Percentiles rank a stretch among this genome's conserved stretches.
These are phyloP conservation scores for Mucuna pruriens DNA, from an alignment of 306 rosid genomes.

Conservation along the genomic window DNA sequence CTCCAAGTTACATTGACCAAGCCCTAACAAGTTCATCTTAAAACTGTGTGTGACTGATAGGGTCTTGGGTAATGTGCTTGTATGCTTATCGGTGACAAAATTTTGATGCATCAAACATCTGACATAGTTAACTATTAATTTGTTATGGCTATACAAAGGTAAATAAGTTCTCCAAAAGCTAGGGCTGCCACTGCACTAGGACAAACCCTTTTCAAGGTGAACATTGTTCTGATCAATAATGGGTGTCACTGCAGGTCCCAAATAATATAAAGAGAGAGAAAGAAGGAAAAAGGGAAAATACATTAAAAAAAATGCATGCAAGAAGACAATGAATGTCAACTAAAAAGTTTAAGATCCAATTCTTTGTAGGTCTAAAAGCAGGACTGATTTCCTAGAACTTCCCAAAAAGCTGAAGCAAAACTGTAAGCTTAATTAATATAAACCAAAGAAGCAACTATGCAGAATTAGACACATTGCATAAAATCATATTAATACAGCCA, in stretches of 20 bases:
- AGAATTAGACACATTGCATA: background rate
- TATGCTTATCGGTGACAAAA: no score
- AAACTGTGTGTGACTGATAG: background rate
- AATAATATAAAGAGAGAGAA: background rate
- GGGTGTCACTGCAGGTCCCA: background rate
- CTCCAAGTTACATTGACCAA: slow-evolving; percentile 14
- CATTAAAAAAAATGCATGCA: background rate
- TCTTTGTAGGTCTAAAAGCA: background rate
- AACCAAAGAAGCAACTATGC: background rate
- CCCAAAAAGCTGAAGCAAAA: background rate
- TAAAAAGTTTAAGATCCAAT: background rate
- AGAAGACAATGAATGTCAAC: slow-evolving; percentile 3
- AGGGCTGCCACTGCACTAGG: background rate
- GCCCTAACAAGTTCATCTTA: slow-evolving; percentile 9
- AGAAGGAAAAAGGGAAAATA: background rate
- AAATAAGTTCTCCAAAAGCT: background rate
- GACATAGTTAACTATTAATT: background rate
- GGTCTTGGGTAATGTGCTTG: no score
- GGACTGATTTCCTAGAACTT: slow-evolving; percentile 4
- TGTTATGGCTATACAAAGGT: background rate
- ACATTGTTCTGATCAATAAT: background rate
- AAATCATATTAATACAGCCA: background rate
- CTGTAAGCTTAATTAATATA: background rate
- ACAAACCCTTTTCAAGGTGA: slow-evolving; percentile 15
- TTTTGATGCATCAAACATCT: background rate